Base-by-base conservation (phyloP, 2,329 filamentous ascomycete species). In the Penicillium capsulatum region DNA sequence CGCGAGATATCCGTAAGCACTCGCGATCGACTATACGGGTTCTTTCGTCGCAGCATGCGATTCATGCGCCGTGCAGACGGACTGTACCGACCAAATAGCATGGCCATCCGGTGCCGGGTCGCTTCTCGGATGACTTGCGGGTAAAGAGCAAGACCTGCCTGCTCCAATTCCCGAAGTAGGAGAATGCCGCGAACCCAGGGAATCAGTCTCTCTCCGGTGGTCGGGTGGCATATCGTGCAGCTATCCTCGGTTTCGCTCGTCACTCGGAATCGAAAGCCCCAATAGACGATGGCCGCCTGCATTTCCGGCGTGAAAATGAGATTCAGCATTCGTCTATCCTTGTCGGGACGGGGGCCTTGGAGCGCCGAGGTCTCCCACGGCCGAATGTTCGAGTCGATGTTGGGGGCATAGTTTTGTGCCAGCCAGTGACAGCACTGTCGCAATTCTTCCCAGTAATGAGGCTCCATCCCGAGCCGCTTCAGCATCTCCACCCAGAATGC, bases 391-490 rank as follows among this genome's bases (percentile, higher is more conserved):
- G 46, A 34, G 34, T 43, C 45, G 9, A 36, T 38, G 14, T 24
- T 40, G 16, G 37, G 40, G 14, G 50, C 51, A 37, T 75, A 74
- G 38, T 63, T 63, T 7, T 54, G 54, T 5, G 68, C 65, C 3
- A 84, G 66, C 75, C 70, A 76, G 30, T 74, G 50, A 9, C 72
- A 65, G 17, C 81, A 63, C 15, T 68, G 68, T 42, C 69, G 66
- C 5, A 83, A 61, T 20, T 76, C 73, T 10, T 70, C 54, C 53
- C 78, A 71, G 11, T 70, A 66, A 6, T 72, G 19, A 22, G 19
- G 65, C 7, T 65, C 57, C 75, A 79, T 81, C 3, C 80, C 81
- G 31, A 77, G 70, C 17, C 79, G 72, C 31, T 75, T 75, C 29
- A 84, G 54, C 7, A 81, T 65, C 53, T 83, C 78, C 32, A 64